Evolutionary conservation across 1,284 basidiomycete genomes (phyloP).

Genomic region (Exobasidium cylindrosporum): DNA sequence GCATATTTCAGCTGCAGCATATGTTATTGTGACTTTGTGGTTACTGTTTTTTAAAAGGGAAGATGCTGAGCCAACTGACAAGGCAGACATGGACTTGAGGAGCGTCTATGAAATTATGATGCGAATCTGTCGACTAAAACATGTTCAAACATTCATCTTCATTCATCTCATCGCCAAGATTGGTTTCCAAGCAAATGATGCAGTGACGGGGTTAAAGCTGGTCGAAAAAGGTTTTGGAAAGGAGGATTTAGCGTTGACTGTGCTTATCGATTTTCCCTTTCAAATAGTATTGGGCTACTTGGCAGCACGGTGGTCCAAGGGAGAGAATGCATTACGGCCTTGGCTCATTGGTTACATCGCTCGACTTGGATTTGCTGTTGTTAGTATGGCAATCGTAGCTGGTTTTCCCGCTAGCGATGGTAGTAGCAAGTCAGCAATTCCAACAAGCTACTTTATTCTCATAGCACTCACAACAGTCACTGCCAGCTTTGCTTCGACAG

Average conservation of each 20-base stretch:
- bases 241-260: constrained; percentile 90
- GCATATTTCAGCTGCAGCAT: constrained; percentile 78
- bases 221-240: constrained; percentile 93
- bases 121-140: constrained; percentile 84
- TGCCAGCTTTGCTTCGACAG: constrained; percentile 84
- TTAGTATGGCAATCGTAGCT: constrained; percentile 74
- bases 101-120: constrained; percentile 92
- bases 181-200: constrained; percentile 92
- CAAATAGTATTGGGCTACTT: constrained; percentile 94
- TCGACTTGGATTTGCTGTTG: constrained; percentile 68
- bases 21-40: constrained; percentile 80
- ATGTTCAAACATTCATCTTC: constrained; percentile 85
- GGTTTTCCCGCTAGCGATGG: constrained; percentile 68
- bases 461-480: constrained; percentile 76
- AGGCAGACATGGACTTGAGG: constrained; percentile 83
- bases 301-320: constrained; percentile 76
- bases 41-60: constrained; percentile 85
- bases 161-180: constrained; percentile 91
- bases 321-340: constrained; percentile 56
- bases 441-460: constrained; percentile 71
- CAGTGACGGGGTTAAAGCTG: constrained; percentile 86
- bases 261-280: constrained; percentile 96
- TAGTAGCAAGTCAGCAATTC: constrained; percentile 63
- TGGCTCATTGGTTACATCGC: constrained; percentile 94
- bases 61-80: constrained; percentile 57